Percentiles rank a stretch among this genome's conserved stretches.
Evolutionary conservation across 306 rosid species (phyloP).

Genomic region (Ceratonia siliqua): DNA sequence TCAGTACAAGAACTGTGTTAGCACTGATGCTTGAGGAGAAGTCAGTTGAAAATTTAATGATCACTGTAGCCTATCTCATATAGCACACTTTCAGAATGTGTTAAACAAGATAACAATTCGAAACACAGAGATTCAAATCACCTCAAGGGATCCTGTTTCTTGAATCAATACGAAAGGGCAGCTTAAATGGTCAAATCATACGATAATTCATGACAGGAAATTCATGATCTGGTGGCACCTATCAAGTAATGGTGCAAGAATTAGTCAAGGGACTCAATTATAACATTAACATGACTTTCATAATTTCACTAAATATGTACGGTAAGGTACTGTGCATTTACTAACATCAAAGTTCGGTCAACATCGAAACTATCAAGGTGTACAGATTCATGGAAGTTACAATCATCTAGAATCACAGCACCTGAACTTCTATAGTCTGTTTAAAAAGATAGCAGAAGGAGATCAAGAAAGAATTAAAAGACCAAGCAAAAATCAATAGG

Average conservation of each 20-base stretch:
- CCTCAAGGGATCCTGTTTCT: conserved; percentile 82
- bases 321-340: conserved; percentile 41
- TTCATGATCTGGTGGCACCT: conserved; percentile 95
- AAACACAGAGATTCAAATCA: conserved; percentile 35
- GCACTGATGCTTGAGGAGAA: conserved; percentile 73
- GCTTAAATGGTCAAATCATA: conserved; percentile 85
- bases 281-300: conserved; percentile 11
- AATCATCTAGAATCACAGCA: conserved; percentile 80
- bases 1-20: conserved; percentile 64
- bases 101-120: conserved; percentile 19
- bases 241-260: conserved; percentile 25
- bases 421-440: conserved; percentile 83
- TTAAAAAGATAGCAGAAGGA: conserved; percentile 29
- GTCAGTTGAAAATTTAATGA: conserved; percentile 78
- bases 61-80: conserved; percentile 75
- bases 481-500: conserved; percentile 6
- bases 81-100: conserved; percentile 16
- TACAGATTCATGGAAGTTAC: conserved; percentile 96
- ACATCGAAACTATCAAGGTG: conserved; percentile 77
- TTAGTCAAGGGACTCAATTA: conserved; percentile 21
- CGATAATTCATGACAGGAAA: conserved; percentile 96
- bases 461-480: conserved; percentile 24
- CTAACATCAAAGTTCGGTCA: conserved; percentile 83
- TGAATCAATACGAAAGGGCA: conserved; percentile 86
- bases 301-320: neutral